Conservation (phyloP, 495 filamentous ascomycete genomes). For the Terfezia boudieri region DNA sequence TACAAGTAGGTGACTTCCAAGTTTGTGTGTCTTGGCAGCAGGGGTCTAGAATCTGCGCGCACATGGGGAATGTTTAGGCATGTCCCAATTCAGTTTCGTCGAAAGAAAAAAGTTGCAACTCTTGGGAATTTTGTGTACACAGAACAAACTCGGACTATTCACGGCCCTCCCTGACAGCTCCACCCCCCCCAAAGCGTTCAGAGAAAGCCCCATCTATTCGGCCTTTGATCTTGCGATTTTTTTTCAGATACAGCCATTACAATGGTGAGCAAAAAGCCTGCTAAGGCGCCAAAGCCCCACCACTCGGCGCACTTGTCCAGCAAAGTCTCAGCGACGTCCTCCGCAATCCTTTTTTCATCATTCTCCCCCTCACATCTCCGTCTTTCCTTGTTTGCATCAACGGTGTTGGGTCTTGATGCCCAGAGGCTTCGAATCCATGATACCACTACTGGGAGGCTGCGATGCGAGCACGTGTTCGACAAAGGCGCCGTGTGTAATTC, state of each 20-base stretch:
- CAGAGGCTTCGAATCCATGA: constrained; percentile 39
- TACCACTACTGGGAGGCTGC: constrained; percentile 32
- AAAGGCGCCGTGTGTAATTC: constrained; percentile 31
- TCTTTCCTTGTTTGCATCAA: constrained; percentile 36
- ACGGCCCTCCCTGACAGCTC: too few species aligned
- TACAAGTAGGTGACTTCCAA: too few species aligned
- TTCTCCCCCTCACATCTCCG: constrained; percentile 35
- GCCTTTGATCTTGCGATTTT: background rate
- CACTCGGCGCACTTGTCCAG: background rate
- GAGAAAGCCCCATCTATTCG: too few species aligned
- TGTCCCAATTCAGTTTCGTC: too few species aligned
- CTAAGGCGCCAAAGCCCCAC: constrained; percentile 18
- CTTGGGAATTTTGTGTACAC: background rate
- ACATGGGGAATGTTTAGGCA: too few species aligned
- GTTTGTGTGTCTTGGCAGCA: too few species aligned
- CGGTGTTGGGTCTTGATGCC: constrained; percentile 35
- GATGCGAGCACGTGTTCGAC: constrained; percentile 32
- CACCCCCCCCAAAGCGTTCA: too few species aligned
- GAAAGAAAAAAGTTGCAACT: background rate
- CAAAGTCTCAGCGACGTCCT: background rate
- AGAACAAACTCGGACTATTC: too few species aligned
- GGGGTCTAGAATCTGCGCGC: too few species aligned
- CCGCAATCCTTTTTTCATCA: constrained; percentile 19
- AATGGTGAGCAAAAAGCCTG: constrained; percentile 31
- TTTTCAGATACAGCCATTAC: constrained; percentile 7